Percentiles rank a stretch among this genome's conserved stretches.
Evolutionary conservation across 768 basidiomycete genomes (phyloP).

Genomic region (Mycena leptocephala): DNA sequence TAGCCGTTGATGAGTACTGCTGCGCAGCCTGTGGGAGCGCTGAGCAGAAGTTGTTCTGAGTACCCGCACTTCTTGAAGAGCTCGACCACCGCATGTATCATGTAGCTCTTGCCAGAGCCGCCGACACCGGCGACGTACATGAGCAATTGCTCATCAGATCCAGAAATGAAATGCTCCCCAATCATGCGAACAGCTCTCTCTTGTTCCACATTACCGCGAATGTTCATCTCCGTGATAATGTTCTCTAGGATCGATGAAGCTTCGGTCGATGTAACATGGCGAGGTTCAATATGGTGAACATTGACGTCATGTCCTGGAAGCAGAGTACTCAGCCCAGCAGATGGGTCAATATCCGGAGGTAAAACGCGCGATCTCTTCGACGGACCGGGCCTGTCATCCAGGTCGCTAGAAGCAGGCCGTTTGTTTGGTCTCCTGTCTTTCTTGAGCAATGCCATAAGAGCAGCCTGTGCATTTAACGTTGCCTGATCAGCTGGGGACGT

Average conservation of each 20-base stretch:
- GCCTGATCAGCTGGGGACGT: too few species aligned
- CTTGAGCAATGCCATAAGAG: too few species aligned
- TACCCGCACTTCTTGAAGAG: not conserved
- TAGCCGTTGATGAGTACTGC: conserved; percentile 5
- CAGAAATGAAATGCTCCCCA: conserved; percentile 15
- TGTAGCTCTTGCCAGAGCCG: conserved; percentile 2
- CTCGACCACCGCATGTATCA: not conserved
- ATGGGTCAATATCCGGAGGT: too few species aligned
- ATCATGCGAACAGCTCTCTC: not conserved
- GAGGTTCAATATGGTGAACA: too few species aligned
- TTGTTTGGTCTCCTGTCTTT: too few species aligned
- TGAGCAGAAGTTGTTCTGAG: not conserved
- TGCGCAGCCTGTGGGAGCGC: conserved; percentile 11
- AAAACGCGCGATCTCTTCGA: too few species aligned
- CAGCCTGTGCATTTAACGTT: too few species aligned
- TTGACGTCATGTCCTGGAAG: too few species aligned
- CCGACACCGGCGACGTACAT: conserved; percentile 6
- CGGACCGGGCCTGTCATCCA: too few species aligned
- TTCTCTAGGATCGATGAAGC: not conserved
- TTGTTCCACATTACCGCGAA: not conserved
- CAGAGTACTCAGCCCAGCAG: too few species aligned
- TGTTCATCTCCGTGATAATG: not conserved
- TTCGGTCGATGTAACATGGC: too few species aligned
- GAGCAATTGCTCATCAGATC: conserved; percentile 7
- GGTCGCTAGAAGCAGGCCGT: too few species aligned